Base-by-base conservation (phyloP, 139 green algal species). In the Zygnema cylindricum region DNA sequence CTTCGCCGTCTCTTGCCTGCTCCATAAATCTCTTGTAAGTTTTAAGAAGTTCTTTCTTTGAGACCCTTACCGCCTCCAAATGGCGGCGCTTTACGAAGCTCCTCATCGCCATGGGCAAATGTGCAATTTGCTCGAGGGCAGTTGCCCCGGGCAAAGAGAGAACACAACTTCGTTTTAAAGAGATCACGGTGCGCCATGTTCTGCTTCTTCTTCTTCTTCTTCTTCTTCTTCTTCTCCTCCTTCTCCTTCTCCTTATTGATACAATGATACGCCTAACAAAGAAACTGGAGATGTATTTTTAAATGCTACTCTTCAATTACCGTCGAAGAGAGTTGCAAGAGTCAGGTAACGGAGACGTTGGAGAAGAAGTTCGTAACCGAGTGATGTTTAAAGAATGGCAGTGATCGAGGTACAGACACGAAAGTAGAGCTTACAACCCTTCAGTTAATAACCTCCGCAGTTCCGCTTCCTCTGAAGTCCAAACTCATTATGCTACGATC, bases 81-180 rank as follows among this genome's bases (percentile, higher is more conserved):
- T 1, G 76, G 76, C 1, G 76, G 76, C 43, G 76, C 76, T 82
- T 82, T 82, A 40, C 78, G 78, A 22, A 85, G 36, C 36, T 85
- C 78, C 35, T 85, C 78, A 30, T 85, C 78, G 25, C 78, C 78
- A 85, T 85, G 78, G 33, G 78, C 78, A 25, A 85, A 85, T 76
- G 78, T 85, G 36, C 78, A 85, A 57, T 49, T 85, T 30, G 78
- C 33, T n/a, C 78, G 40, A n/a, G 40, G 38, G 1, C 78, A 85
- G 33, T 49, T 57, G 25, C 78, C 78, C 25, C 38, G 63, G 30
- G 63, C 36, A 85, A 69, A 55, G 21, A 85, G 78, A 25, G 69
- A 40, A 41, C 78, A 85, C 2, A 85, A 25, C 36, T 85, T 85
- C 40, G 78, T 85, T 1, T 85, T 85, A 57, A 73, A 85, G n/a